A percentile compares a stretch with the other conserved stretches of the same genome.
Conservation (phyloP, 1,139 yeast species). For the Saccharomyces hybrid region DNA sequence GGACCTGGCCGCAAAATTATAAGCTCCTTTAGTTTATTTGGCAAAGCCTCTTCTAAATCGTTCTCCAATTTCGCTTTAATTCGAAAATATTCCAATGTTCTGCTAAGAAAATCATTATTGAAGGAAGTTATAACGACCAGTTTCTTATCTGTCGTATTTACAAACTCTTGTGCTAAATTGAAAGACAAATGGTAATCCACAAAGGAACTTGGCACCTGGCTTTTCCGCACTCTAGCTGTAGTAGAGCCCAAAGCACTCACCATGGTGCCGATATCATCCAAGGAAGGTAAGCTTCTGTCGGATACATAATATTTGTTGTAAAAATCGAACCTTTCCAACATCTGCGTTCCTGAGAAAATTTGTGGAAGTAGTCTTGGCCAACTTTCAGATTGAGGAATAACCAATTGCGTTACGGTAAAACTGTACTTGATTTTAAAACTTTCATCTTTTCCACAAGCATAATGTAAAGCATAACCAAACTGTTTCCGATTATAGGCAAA, state of each 20-base stretch:
- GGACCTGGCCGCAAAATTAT: slow-evolving; percentile 32
- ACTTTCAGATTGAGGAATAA: neutral
- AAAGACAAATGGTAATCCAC: slow-evolving; percentile 20
- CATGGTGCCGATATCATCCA: slow-evolving; percentile 11
- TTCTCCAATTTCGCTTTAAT: slow-evolving; percentile 22
- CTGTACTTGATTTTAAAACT: neutral
- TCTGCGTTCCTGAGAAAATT: neutral
- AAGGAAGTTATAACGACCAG: slow-evolving; percentile 27
- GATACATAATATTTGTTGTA: slow-evolving; percentile 5
- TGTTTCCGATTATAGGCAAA: neutral
- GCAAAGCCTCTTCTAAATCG: slow-evolving; percentile 17
- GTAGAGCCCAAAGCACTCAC: slow-evolving; percentile 13
- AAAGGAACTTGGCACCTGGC: slow-evolving; percentile 3
- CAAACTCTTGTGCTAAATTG: slow-evolving; percentile 13
- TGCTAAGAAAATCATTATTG: slow-evolving; percentile 22
- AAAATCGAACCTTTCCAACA: slow-evolving; percentile 3
- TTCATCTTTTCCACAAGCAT: neutral
- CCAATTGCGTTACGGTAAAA: neutral
- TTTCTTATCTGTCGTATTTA: slow-evolving; percentile 9
- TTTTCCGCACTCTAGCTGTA: slow-evolving; percentile 3
- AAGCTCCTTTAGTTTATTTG: slow-evolving; percentile 15
- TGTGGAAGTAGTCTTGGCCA: neutral
- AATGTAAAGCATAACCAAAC: neutral
- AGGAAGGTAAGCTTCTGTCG: slow-evolving; percentile 8
- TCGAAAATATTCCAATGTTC: slow-evolving; percentile 23